These are phyloP conservation scores for Lagenidium sp. DNA, from an alignment of 352 stramenopile genomes.

Conservation along the genomic window DNA sequence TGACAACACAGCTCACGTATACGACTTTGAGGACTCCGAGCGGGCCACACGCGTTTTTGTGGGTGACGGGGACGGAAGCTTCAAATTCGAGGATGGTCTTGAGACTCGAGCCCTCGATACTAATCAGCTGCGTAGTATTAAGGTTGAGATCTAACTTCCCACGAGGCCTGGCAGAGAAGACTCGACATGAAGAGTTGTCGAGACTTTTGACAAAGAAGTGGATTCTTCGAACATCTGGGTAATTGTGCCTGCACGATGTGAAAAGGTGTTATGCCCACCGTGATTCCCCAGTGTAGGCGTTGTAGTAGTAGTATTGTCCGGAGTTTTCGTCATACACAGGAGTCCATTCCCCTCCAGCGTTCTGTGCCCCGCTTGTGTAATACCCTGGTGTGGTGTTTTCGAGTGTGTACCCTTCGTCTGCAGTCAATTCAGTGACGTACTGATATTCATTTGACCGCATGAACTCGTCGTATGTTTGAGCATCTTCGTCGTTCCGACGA, in stretches of 20 bases:
- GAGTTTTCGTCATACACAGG: constrained; percentile 51
- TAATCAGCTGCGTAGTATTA: constrained; percentile 5
- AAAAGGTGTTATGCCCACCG: constrained; percentile 40
- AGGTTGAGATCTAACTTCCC: constrained; percentile 18
- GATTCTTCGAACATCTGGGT: background rate
- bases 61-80: background rate
- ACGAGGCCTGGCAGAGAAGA: too few relatives aligned
- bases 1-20: too few relatives aligned
- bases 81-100: constrained; percentile 5
- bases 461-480: constrained; percentile 73
- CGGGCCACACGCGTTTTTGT: too few relatives aligned
- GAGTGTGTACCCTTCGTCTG: constrained; percentile 12
- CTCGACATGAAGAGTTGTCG: too few relatives aligned
- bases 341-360: constrained; percentile 27
- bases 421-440: constrained; percentile 49
- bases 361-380: background rate
- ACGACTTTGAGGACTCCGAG: too few relatives aligned
- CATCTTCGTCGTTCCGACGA: constrained; percentile 20
- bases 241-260: constrained; percentile 15
- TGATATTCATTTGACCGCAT: constrained; percentile 67
- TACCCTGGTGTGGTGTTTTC: background rate
- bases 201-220: background rate
- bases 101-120: constrained; percentile 8
- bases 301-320: constrained; percentile 71
- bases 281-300: constrained; percentile 56